Evolutionary conservation across 371 early-diverging fungal species (phyloP), one percentile per base, ranked within the genome.

Genomic region (Cladochytrium tenue): DNA sequence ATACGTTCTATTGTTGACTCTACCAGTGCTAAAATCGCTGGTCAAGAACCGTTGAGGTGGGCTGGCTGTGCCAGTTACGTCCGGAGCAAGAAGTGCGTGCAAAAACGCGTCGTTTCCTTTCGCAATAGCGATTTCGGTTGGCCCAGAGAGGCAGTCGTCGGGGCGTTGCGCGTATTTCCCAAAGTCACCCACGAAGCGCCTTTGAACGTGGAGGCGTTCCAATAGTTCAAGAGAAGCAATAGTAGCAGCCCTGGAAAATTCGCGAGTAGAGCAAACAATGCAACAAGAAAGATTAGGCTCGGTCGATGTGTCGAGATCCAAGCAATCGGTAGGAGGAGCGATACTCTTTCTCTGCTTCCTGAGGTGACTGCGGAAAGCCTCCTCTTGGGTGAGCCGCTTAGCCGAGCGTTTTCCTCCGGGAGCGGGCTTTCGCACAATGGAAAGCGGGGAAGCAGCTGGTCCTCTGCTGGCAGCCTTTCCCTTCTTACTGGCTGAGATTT

Each of bases 21-120:
- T 74, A 0, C 85, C 86, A 15, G 84, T 84, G 26, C 70, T 66
- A 1, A 63, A 60, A 2, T 56, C 69, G 17, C 72, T 65, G 43
- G n/a, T 2, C 26, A 15, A 7, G 77, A 81, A 3, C 73, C 69
- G 10, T 28, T 33, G 31, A 57, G 70, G 56, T 58, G 72, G 33
- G 32, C 36, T 10, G 5, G 13, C 10, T 2, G 17, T 20, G 13
- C 2, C 3, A 31, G 31, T 32, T n/a, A 43, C 36, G 7, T 26
- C 26, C 50, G 3, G 67, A 28, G 17, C 50, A n/a, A 56, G 2
- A 59, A 61, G 28, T 71, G 28, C 5, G 72, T 52, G 17, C 63
- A 36, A 13, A 43, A 34, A 25, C 20, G 60, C 64, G 62, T 56
- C 32, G 69, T 66, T 3, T 36, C 56, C 66, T 60, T 55, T 30